Evolutionary conservation across 2,329 filamentous ascomycete genomes (phyloP), one percentile per base, ranked within the genome.

Genomic region (Teratosphaeria nubilosa): DNA sequence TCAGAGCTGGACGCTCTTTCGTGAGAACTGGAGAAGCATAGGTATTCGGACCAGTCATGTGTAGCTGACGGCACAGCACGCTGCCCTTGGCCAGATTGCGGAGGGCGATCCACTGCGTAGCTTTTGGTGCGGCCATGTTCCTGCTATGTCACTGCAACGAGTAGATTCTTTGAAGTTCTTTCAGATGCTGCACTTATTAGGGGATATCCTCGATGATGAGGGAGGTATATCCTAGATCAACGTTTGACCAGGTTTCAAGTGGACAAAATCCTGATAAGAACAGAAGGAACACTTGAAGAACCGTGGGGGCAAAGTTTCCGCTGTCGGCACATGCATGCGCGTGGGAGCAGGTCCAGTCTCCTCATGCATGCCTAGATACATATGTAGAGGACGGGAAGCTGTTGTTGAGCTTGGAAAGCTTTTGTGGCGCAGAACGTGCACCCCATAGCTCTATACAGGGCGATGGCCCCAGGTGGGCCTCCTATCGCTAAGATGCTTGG

Each of bases 11-110:
- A 65, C 78, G 79, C 64, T 82, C 80, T 32, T 76, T 71, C 69
- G 66, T 78, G 66, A 71, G 75, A 72, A 76, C 73, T 66, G 69
- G 76, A 63, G 73, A 81, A 66, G 74, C 75, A 60, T 79, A 82
- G 55, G 81, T 82, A 30, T 82, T 76, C 45, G 79, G 78, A 57
- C 82, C 82, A 37, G 83, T 85, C 74, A 85, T 83, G 73, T 82
- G 80, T 54, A 85, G 77, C 58, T 72, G 70, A 64, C 83, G 82
- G 64, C 69, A 66, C 58, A 74, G 68, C 45, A 67, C 69, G 61
- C 65, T 70, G 65, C 67, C 70, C 60, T 66, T 67, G 65, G 73
- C 69, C 58, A 76, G 66, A 62, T 71, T 74, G 62, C 69, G 71
- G 60, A 78, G 71, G 64, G 74, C 74, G 63, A 74, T 73, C 62